Evolutionary conservation across 202 grass and related monocot genomes (phyloP).

Genomic region (Panicum hallii): DNA sequence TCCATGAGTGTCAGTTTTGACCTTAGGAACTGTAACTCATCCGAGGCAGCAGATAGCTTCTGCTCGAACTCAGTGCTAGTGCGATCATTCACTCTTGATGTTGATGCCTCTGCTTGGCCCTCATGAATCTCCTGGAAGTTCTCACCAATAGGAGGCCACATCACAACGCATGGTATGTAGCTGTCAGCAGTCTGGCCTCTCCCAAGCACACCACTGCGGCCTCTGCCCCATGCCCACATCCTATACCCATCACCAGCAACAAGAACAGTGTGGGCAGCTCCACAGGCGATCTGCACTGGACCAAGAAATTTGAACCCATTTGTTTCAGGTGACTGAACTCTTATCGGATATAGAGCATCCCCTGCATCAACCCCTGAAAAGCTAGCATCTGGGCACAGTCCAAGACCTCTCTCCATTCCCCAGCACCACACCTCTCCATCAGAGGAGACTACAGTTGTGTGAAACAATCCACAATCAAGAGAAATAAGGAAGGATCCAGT

Average conservation of each 20-base stretch:
- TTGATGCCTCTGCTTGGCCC: conserved; percentile 33
- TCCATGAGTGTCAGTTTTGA: conserved; percentile 85
- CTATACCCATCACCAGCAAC: conserved; percentile 89
- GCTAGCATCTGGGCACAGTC: conserved; percentile 87
- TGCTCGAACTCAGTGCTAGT: conserved; percentile 54
- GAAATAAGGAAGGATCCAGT: conserved; percentile 79
- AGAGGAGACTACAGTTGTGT: conserved; percentile 82
- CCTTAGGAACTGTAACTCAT: conserved; percentile 64
- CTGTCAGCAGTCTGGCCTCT: conserved; percentile 68
- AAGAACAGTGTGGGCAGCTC: conserved; percentile 97
- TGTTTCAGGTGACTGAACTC: conserved; percentile 77
- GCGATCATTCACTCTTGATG: conserved; percentile 37
- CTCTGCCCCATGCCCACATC: conserved; percentile 96
- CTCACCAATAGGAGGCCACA: conserved; percentile 83
- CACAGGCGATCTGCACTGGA: conserved; percentile 76
- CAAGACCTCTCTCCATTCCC: conserved; percentile 98
- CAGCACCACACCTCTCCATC: conserved; percentile 97
- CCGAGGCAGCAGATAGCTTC: conserved; percentile 64
- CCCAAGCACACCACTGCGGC: conserved; percentile 86
- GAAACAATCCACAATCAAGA: conserved; percentile 95
- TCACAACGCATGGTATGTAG: conserved; percentile 77
- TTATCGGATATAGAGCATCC: conserved; percentile 80
- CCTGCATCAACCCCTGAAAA: conserved; percentile 84
- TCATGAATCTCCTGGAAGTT: conserved; percentile 52
- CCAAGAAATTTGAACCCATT: conserved; percentile 76